A percentile compares a stretch with the other conserved stretches of the same genome.
These are phyloP conservation scores for Gymnopilus dilepis DNA, from an alignment of 768 basidiomycete species.

Conservation along the genomic window DNA sequence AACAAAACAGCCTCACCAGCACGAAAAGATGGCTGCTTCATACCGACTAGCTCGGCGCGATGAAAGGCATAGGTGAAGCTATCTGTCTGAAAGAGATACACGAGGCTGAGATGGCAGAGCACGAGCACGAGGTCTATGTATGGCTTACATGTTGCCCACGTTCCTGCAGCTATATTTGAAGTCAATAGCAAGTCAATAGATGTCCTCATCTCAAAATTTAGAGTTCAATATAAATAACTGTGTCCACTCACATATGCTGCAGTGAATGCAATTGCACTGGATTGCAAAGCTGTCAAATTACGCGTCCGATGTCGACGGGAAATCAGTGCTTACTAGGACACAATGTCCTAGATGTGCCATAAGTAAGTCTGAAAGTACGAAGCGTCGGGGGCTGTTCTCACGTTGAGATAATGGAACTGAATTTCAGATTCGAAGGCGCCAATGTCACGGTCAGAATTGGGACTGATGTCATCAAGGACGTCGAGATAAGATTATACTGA, in stretches of 20 bases:
- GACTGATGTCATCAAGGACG: neutral
- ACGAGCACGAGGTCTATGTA: conserved; percentile 2
- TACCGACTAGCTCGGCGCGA: conserved; percentile 61
- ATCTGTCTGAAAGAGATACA: conserved; percentile 38
- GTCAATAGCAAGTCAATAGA: conserved; percentile 7
- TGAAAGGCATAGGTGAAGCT: conserved; percentile 62
- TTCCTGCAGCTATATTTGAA: conserved; percentile 43
- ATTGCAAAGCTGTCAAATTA: neutral
- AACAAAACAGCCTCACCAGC: conserved; percentile 6
- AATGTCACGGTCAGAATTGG: neutral
- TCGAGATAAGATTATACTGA: conserved; percentile 34
- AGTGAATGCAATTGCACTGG: conserved; percentile 50
- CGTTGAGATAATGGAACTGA: conserved; percentile 62
- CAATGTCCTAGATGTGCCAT: conserved; percentile 12
- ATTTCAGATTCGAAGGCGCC: neutral
- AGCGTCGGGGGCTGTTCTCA: conserved; percentile 38
- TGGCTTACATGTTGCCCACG: conserved; percentile 36
- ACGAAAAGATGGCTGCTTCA: conserved; percentile 19
- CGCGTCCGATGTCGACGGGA: neutral
- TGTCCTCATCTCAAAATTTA: neutral
- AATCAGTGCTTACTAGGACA: conserved; percentile 16
- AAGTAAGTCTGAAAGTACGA: neutral
- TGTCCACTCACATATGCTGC: conserved; percentile 47
- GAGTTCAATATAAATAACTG: conserved; percentile 1
- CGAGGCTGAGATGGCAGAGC: neutral